A percentile compares a stretch with the other conserved stretches of the same genome.
These are phyloP conservation scores for Tilletia indica DNA, from an alignment of 1,284 basidiomycete species.

Conservation along the genomic window DNA sequence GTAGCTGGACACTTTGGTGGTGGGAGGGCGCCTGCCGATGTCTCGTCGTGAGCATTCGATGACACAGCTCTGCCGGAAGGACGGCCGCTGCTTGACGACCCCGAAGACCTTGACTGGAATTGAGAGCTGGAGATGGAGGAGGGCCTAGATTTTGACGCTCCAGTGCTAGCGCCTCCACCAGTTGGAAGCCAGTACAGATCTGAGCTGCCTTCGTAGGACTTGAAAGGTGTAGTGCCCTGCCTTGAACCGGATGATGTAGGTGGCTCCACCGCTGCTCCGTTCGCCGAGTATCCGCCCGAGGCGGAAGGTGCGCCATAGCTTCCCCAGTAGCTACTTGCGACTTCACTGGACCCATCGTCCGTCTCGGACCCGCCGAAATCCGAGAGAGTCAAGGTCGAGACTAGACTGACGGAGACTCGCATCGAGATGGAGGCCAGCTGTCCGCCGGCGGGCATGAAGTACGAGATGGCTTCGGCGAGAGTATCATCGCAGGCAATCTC, in stretches of 20 bases:
- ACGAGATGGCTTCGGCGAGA: constrained; percentile 15
- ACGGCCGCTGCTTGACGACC: too few species aligned
- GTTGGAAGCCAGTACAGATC: too few species aligned
- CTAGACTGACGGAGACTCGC: constrained; percentile 5
- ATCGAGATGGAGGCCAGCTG: constrained; percentile 12
- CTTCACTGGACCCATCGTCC: constrained; percentile 1
- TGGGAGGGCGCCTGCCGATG: not conserved
- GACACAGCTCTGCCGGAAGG: too few species aligned
- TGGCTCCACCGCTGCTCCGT: not conserved
- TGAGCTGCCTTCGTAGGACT: not conserved
- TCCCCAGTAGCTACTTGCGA: constrained; percentile 15
- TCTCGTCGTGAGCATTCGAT: not conserved
- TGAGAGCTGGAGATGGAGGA: too few species aligned
- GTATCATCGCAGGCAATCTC: constrained; percentile 18
- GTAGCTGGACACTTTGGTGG: not conserved
- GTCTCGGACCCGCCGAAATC: constrained; percentile 15
- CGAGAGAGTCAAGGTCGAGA: constrained; percentile 14
- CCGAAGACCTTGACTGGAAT: too few species aligned
- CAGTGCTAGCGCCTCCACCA: too few species aligned
- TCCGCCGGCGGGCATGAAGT: constrained; percentile 16
- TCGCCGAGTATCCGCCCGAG: not conserved
- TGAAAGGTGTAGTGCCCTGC: not conserved
- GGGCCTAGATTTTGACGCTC: too few species aligned
- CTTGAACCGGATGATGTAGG: not conserved
- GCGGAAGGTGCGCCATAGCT: constrained; percentile 8